Evolutionary conservation across 192 early-diverging fungal genomes (phyloP), one percentile per base, ranked within the genome.

Genomic region (Martensiomyces pterosporus): DNA sequence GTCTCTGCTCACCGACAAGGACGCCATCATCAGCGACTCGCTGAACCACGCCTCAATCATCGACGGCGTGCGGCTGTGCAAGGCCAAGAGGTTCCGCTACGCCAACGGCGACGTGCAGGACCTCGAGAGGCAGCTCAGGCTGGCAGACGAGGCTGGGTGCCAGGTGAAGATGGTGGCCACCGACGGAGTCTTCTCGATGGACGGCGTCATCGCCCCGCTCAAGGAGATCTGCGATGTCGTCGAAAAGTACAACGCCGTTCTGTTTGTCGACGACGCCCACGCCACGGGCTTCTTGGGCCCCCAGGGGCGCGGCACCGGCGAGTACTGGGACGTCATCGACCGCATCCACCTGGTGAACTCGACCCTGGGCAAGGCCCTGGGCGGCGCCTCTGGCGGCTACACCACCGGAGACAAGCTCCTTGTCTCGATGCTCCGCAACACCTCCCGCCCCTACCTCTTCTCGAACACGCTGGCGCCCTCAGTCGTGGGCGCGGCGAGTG

Each of bases 201-300:
- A 78, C 53, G 87, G 84, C 23, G 75, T 77, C 9, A 82, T 89
- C 42, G 81, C 80, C 33, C 78, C 82, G 18, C 75, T 89, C 9
- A 75, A 77, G 3, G 55, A 77, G 10, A 61, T 89, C 51, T 69
- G 84, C 37, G 85, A 80, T 18, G 65, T 89, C 38, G 87, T 82
- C 40, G 75, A 86, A 27, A 64, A 80, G 52, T 85, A 87, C 69
- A 77, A 79, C 48, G 87, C 81, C 47, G 66, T 86, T 4, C 69
- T 87, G 39, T 77, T 89, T 55, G 71, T 89, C 13, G 87, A 89
- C 47, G 87, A 89, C 37, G 77, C 73, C n/a, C 76, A 84, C 21
- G 84, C 84, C 8, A 75, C 87, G 18, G 87, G 87, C 3, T 79
- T 83, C 27, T 49, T 89, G 21, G 87, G 87, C 7, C 36, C 67